A percentile compares a stretch with the other conserved stretches of the same genome.
Evolutionary conservation across 2,329 filamentous ascomycete species (phyloP).

Genomic region (Aspergillus sp.): DNA sequence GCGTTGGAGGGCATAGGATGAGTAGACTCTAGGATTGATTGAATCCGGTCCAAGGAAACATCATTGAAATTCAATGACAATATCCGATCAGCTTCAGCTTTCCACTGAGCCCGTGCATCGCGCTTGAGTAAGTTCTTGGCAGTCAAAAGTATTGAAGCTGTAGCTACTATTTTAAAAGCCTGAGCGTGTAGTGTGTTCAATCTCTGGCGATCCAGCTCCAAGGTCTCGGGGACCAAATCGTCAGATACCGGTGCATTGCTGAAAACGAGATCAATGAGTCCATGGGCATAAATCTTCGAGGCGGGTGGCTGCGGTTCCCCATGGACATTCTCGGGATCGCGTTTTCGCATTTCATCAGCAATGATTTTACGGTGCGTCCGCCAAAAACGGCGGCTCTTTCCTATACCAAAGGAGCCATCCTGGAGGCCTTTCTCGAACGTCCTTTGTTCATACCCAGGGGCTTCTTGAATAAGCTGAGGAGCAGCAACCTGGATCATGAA

Average conservation of each 20-base stretch:
- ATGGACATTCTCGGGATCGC: slow-evolving; percentile 40
- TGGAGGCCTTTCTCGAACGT: slow-evolving; percentile 58
- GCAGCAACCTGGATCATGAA: slow-evolving; percentile 63
- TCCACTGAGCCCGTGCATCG: slow-evolving; percentile 64
- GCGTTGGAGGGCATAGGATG: slow-evolving; percentile 49
- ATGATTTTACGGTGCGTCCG: slow-evolving; percentile 37
- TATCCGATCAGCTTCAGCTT: slow-evolving; percentile 59
- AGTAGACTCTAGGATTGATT: slow-evolving; percentile 48
- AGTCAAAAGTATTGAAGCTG: slow-evolving; percentile 62
- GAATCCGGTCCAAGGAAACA: slow-evolving; percentile 41
- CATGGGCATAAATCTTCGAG: slow-evolving; percentile 57
- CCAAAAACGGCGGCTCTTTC: slow-evolving; percentile 58
- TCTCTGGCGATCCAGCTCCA: slow-evolving; percentile 56
- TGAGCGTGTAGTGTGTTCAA: slow-evolving; percentile 54
- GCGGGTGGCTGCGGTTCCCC: slow-evolving; percentile 34
- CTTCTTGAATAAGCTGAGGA: slow-evolving; percentile 60
- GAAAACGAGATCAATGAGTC: slow-evolving; percentile 59
- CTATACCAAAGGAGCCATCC: slow-evolving; percentile 51
- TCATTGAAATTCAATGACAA: slow-evolving; percentile 51
- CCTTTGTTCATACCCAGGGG: slow-evolving; percentile 61
- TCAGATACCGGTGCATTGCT: slow-evolving; percentile 53
- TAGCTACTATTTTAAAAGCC: slow-evolving; percentile 58
- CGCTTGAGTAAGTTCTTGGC: slow-evolving; percentile 66
- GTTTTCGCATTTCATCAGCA: slow-evolving; percentile 53
- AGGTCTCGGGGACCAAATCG: slow-evolving; percentile 59